These are phyloP conservation scores for Metarhizium guizhouense DNA, from an alignment of 2,329 filamentous ascomycete genomes.

Conservation along the genomic window DNA sequence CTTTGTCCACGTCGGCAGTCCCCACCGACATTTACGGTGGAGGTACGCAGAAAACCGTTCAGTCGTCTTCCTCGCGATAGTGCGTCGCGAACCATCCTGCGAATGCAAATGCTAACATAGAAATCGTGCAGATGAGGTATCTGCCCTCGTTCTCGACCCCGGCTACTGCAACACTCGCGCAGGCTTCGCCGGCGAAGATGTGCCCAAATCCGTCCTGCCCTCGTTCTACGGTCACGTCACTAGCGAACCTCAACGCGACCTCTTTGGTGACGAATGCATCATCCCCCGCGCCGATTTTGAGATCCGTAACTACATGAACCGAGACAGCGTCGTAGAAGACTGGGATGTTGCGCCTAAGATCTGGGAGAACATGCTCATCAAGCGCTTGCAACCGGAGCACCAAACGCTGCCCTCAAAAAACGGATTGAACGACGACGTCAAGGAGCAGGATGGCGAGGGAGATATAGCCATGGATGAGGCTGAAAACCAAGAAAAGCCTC, in stretches of 20 bases:
- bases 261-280: constrained; percentile 89
- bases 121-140: constrained; percentile 71
- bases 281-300: constrained; percentile 68
- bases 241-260: constrained; percentile 37
- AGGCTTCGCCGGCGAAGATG: constrained; percentile 95
- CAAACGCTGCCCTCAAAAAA: constrained; percentile 64
- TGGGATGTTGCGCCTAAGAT: constrained; percentile 86
- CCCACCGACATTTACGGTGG: constrained; percentile 56
- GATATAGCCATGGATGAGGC: constrained; percentile 50
- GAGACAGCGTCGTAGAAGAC: constrained; percentile 85
- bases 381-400: constrained; percentile 71
- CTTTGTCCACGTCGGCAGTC: constrained; percentile 44
- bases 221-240: constrained; percentile 71
- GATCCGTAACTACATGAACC: constrained; percentile 84
- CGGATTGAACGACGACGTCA: constrained; percentile 62
- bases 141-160: constrained; percentile 90
- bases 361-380: constrained; percentile 90
- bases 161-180: constrained; percentile 87
- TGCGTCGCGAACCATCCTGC: neutral
- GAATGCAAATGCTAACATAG: constrained; percentile 4
- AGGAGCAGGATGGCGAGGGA: constrained; percentile 51
- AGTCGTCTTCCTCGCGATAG: constrained; percentile 3
- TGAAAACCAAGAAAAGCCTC: constrained; percentile 58
- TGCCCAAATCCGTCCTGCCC: constrained; percentile 85
- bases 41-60: constrained; percentile 32